Base-by-base conservation (phyloP, 2,329 filamentous ascomycete genomes). In the Trichophaea hybrida region DNA sequence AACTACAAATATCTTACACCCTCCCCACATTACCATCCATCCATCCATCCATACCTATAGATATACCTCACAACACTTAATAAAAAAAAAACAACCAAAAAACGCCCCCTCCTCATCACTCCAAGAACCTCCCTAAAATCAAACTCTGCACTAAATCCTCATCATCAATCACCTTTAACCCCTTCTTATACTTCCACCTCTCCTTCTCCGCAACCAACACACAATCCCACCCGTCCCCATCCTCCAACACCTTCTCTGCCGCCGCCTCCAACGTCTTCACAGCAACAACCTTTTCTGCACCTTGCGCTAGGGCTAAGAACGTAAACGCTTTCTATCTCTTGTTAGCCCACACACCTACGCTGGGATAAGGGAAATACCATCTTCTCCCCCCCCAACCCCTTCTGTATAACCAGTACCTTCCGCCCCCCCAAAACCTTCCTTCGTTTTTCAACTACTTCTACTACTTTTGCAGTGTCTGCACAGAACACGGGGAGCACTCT, bases 81-180 rank as follows among this genome's bases (percentile, higher is more conserved):
- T n/a, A n/a, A n/a, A n/a, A n/a, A n/a, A n/a, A n/a, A n/a, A 24
- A 24, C 3, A 24, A 24, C 24, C 24, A 24, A 24, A 24, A 24
- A 24, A 24, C 24, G 24, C 24, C 24, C 24, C 24, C 24, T 24
- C 24, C 24, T 24, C 24, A 3, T 24, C 24, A 24, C 24, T 24
- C 24, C 24, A 24, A 24, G 24, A 24, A 24, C 24, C 24, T 53
- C 32, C 90, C 91, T 55, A 95, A 71, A 64, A 98, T 96, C 61
- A 97, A 75, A 71, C 89, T 96, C 75, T 98, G 91, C 58, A 94
- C 83, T 24, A 97, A 82, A 69, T 91, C 82, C 72, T 97, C 91
- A 70, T 94, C 85, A 59, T 83, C 85, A 56, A 94, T 79, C 49
- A 93, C 78, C 63, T 78, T 79, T 40, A 89, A 75, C 61, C 69